Evolutionary conservation across 2,329 filamentous ascomycete genomes (phyloP).

Genomic region (Bipolaris gigantea): DNA sequence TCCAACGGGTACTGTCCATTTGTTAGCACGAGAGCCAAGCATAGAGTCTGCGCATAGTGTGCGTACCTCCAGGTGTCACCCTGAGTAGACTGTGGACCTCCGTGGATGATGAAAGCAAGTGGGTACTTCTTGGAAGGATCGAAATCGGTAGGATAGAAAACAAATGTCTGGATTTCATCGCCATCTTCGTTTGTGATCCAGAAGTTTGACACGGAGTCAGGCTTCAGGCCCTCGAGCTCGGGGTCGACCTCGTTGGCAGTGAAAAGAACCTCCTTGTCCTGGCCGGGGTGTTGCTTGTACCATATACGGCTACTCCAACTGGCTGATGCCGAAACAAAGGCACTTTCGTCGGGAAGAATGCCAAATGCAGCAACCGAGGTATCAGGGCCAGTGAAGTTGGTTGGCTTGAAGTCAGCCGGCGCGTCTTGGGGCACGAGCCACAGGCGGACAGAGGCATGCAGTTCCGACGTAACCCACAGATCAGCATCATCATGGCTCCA

Average conservation of each 20-base stretch:
- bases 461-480: constrained; percentile 39
- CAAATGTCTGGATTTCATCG: constrained; percentile 64
- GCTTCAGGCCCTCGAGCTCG: constrained; percentile 65
- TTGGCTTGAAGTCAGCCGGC: constrained; percentile 50
- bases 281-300: constrained; percentile 32
- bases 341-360: constrained; percentile 62
- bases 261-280: constrained; percentile 48
- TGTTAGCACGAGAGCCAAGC: background rate
- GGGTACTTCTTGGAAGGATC: constrained; percentile 73
- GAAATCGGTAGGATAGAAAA: constrained; percentile 66
- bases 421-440: constrained; percentile 64
- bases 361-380: constrained; percentile 46
- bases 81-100: constrained; percentile 77
- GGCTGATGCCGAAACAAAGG: constrained; percentile 43
- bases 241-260: constrained; percentile 69
- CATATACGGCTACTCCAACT: constrained; percentile 41
- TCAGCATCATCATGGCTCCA: constrained; percentile 38
- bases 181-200: constrained; percentile 68
- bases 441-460: constrained; percentile 47
- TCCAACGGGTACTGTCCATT: constrained; percentile 67
- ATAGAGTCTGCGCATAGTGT: background rate
- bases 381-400: constrained; percentile 50
- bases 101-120: constrained; percentile 76
- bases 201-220: constrained; percentile 65
- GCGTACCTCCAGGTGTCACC: constrained; percentile 65